Base-by-base conservation (phyloP, 108 stramenopile species). In the Fragilariopsis cylindrus region DNA sequence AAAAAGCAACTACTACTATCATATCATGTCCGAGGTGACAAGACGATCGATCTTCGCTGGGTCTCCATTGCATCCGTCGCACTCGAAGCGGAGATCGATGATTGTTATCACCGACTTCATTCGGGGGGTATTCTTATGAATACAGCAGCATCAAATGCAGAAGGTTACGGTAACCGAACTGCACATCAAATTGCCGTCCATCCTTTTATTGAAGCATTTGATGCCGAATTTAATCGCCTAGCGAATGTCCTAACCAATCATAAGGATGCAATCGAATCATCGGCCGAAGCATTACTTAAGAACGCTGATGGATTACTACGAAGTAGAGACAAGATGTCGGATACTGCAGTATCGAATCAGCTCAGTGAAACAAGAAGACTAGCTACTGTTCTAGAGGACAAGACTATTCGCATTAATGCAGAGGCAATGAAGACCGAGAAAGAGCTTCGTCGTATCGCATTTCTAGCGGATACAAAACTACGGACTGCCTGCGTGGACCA, bases 221-320 rank as follows among this genome's bases (percentile, higher is more conserved):
- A 57, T 16, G 43, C 7, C 7, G 71, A 72, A 58, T 7, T 72
- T 13, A 9, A 7, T 18, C 71, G 71, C 7, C 18, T 72, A 8
- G 56, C 7, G 16, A 39, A 44, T 40, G 11, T 57, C 39, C 13
- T 72, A 9, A 15, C 42, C 6, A 42, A 15, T 7, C 57, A 40
- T 13, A 39, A 58, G 58, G 11, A 44, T 12, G 41, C 57, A 15
- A 13, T 60, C 13, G 71, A 72, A 19, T 58, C 40, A 8, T 44
- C 57, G 11, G 71, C 43, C 56, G 55, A 72, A 41, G 56, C 71
- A 7, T 45, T 72, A n/a, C 40, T 72, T 15, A 58, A 56, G 18
- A 21, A 43, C 40, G 57, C 48, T 39, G 57, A 58, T 16, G 57
- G 13, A 41, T 7, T 43, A 7, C n/a, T 12, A 11, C 19, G 39